Percentiles rank a stretch among this genome's conserved stretches.
These are phyloP conservation scores for Trametes versicolor DNA, from an alignment of 1,284 basidiomycete species.

Conservation along the genomic window DNA sequence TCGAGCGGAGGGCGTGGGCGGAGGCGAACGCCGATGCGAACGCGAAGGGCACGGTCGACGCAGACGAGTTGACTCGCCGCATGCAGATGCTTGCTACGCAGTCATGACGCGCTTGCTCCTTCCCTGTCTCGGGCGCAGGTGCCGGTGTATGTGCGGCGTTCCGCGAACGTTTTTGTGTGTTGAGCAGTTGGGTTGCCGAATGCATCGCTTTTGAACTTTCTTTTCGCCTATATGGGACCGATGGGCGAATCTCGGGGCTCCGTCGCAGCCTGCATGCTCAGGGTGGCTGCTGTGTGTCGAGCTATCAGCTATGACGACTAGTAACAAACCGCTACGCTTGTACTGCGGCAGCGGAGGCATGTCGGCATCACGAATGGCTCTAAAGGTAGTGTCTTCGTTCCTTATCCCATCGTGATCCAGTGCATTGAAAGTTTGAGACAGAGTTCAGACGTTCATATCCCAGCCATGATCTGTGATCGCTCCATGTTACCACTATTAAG, in stretches of 20 bases:
- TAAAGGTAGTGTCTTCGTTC: neutral
- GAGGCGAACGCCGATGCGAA: neutral
- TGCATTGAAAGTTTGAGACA: too few species aligned
- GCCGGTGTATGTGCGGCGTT: neutral
- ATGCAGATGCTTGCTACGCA: conserved; percentile 6
- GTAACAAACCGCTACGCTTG: too few species aligned
- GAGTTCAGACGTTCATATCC: too few species aligned
- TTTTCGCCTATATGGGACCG: neutral
- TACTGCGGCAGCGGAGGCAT: too few species aligned
- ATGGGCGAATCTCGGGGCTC: neutral
- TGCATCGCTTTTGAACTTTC: neutral
- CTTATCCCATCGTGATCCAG: neutral
- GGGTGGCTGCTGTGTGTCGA: too few species aligned
- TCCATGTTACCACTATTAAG: too few species aligned
- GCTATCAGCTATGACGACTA: too few species aligned
- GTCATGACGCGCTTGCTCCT: neutral
- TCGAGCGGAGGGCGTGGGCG: neutral
- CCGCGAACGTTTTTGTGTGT: conserved; percentile 13
- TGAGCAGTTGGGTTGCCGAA: neutral
- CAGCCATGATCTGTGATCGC: too few species aligned
- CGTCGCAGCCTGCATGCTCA: neutral
- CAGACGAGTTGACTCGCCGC: conserved; percentile 22
- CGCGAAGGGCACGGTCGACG: conserved; percentile 1
- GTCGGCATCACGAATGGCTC: too few species aligned
- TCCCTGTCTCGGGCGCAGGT: neutral